phyloP scores from a whole-genome alignment of 164 flowering plant species.

The Magnolia sinica region DNA sequence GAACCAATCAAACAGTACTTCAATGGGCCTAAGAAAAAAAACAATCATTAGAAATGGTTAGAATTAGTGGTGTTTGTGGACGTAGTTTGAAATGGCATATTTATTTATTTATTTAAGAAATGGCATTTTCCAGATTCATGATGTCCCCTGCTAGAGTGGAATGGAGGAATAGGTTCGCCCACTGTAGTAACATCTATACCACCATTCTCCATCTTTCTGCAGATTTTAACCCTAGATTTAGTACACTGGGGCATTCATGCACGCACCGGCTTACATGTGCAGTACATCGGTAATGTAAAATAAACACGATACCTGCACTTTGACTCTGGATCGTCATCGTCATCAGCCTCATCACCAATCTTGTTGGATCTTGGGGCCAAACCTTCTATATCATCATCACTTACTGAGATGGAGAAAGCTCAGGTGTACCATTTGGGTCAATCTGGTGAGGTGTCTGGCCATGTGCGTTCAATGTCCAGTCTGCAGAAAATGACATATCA shows the following conservation, averaged over 20 bases:
- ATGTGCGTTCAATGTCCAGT: slow-evolving; percentile 23
- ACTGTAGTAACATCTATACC: slow-evolving; percentile 18
- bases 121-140: too few species aligned
- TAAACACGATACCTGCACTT: slow-evolving; percentile 37
- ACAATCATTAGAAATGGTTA: too few species aligned
- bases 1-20: too few species aligned
- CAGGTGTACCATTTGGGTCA: slow-evolving; percentile 21
- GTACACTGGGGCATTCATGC: background rate
- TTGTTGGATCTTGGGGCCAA: slow-evolving; percentile 20
- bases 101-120: too few species aligned
- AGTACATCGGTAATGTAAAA: background rate
- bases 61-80: too few species aligned
- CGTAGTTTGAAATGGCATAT: too few species aligned
- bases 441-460: slow-evolving; percentile 23
- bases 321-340: slow-evolving; percentile 36
- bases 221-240: background rate
- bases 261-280: background rate
- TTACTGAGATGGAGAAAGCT: slow-evolving; percentile 19
- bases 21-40: too few species aligned
- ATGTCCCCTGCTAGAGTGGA: too few species aligned
- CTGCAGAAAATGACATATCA: slow-evolving; percentile 26
- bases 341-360: slow-evolving; percentile 30
- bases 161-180: slow-evolving; percentile 8
- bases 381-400: slow-evolving; percentile 27
- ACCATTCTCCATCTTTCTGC: slow-evolving; percentile 23